Conservation (phyloP, 192 early-diverging fungal genomes). For the Spizellomyces punctatus region DNA sequence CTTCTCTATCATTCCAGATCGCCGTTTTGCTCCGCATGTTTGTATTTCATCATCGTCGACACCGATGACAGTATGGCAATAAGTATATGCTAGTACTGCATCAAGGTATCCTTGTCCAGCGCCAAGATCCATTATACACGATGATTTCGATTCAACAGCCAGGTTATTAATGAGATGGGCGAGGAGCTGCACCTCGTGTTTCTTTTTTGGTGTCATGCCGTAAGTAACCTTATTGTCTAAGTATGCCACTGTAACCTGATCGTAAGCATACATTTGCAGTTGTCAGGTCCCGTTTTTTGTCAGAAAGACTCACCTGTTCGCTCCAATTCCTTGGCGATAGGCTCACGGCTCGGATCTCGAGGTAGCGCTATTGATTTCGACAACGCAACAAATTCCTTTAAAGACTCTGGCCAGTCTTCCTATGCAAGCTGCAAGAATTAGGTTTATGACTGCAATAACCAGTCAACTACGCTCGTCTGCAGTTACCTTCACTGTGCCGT, state of each 20-base stretch:
- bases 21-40: slow-evolving; percentile 72
- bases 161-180: slow-evolving; percentile 59
- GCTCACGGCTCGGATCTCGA: slow-evolving; percentile 2
- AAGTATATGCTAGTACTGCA: slow-evolving; percentile 65
- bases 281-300: slow-evolving; percentile 1
- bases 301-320: not conserved
- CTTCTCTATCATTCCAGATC: slow-evolving; percentile 56
- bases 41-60: slow-evolving; percentile 71
- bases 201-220: slow-evolving; percentile 76
- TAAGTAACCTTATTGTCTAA: slow-evolving; percentile 60
- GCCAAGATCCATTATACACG: slow-evolving; percentile 69
- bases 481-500: slow-evolving; percentile 24
- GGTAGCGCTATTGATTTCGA: slow-evolving; percentile 19
- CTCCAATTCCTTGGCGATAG: not conserved
- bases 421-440: not conserved
- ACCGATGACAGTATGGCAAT: slow-evolving; percentile 65
- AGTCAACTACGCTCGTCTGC: too few species aligned
- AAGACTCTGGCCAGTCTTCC: slow-evolving; percentile 24
- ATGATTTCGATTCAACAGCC: slow-evolving; percentile 42
- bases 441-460: not conserved
- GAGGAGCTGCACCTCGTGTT: slow-evolving; percentile 68
- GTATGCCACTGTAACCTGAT: not conserved
- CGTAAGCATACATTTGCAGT: too few species aligned
- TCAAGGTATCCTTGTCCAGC: slow-evolving; percentile 81
- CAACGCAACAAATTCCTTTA: slow-evolving; percentile 28